These are phyloP conservation scores for Ogataea ramenticola DNA, from an alignment of 805 yeast genomes.

Conservation along the genomic window DNA sequence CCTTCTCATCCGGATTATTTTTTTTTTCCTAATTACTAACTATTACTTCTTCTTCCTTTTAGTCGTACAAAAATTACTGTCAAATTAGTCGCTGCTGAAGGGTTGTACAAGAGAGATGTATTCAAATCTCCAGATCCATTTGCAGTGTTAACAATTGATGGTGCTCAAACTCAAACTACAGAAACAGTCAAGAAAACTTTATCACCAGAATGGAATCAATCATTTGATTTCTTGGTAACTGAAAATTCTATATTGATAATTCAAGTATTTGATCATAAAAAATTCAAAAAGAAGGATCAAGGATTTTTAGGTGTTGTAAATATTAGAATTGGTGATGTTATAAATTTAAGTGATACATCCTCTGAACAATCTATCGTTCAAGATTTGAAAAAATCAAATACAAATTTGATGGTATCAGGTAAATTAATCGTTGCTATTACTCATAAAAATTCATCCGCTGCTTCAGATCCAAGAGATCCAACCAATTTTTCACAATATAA, in stretches of 20 bases:
- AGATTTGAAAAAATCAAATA: conserved; percentile 86
- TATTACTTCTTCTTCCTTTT: background rate
- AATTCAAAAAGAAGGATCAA: conserved; percentile 96
- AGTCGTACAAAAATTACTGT: conserved; percentile 40
- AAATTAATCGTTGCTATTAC: conserved; percentile 74
- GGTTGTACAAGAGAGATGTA: conserved; percentile 90
- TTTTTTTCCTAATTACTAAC: background rate
- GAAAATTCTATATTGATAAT: conserved; percentile 83
- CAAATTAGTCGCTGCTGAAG: conserved; percentile 90
- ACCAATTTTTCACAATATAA: conserved; percentile 14
- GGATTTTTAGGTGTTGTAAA: conserved; percentile 97
- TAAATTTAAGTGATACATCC: conserved; percentile 46
- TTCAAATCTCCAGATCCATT: conserved; percentile 97
- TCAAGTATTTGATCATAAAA: conserved; percentile 95
- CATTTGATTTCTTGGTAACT: conserved; percentile 67
- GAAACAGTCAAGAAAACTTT: conserved; percentile 88
- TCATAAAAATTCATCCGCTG: conserved; percentile 25
- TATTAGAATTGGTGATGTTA: conserved; percentile 80
- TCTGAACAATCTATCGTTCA: conserved; percentile 86
- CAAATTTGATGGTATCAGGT: conserved; percentile 88
- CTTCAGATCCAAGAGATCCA: conserved; percentile 13
- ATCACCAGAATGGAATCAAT: conserved; percentile 97
- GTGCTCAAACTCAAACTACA: conserved; percentile 92
- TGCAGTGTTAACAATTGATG: conserved; percentile 96
- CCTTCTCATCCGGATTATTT: background rate